Percentiles rank a stretch among this genome's conserved stretches.
Evolutionary conservation across 768 basidiomycete genomes (phyloP).

Genomic region (Zangia roseola): DNA sequence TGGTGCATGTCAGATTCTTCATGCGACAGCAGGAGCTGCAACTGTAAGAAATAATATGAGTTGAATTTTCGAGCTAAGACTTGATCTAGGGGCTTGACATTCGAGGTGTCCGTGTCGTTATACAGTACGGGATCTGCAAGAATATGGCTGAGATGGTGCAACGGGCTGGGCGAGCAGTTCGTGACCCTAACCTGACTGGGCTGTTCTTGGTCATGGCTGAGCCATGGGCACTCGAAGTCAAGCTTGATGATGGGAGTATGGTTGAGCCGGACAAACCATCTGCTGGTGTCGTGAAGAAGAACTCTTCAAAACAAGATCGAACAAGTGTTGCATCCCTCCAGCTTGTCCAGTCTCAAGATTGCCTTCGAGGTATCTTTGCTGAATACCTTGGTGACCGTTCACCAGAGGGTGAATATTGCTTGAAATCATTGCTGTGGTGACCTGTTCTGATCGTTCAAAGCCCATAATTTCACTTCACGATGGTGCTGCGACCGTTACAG

Average conservation of each 20-base stretch:
- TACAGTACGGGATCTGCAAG: not conserved
- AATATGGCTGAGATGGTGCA: not conserved
- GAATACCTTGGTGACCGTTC: constrained; percentile 4
- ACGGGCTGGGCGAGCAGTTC: not conserved
- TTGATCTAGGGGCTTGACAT: not conserved
- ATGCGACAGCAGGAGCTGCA: constrained; percentile 24
- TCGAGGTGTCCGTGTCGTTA: not conserved
- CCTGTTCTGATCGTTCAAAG: no score
- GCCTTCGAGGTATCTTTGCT: not conserved
- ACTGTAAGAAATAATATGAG: constrained; percentile 20
- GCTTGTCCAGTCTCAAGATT: not conserved
- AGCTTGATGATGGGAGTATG: no score
- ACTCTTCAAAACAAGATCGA: constrained; percentile 3
- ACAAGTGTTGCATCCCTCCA: not conserved
- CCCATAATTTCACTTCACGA: no score
- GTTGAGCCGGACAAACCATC: constrained; percentile 1
- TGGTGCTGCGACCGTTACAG: no score
- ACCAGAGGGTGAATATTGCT: no score
- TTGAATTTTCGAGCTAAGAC: not conserved
- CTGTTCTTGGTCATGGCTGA: not conserved
- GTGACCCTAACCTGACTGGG: not conserved
- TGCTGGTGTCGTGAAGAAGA: constrained; percentile 1
- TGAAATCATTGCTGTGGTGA: no score
- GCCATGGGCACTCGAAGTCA: no score
- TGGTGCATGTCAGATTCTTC: constrained; percentile 22